Base-by-base conservation (phyloP, 345 rosid species). In the Eucalyptus erythrocorys region DNA sequence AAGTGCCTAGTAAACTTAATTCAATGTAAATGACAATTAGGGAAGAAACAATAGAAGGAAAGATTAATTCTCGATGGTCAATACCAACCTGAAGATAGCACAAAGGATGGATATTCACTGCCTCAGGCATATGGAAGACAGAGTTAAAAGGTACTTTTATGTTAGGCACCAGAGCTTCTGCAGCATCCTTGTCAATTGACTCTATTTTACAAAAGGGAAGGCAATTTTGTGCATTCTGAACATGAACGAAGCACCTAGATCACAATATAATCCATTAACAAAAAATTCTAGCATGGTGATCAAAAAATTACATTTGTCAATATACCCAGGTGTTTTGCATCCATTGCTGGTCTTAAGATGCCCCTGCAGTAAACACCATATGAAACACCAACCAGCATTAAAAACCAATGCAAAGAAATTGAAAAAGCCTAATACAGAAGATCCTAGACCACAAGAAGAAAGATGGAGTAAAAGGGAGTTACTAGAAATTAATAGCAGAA, bases 51-150 rank as follows among this genome's bases (percentile, higher is more conserved):
- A 43, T 49, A 55, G 87, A 55, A 47, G 87, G 80, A 85, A 66
- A 64, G n/a, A 50, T 50, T 42, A 48, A 34, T 51, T 32, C 40
- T 22, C 1, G 42, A 14, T 50, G 57, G 24, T 45, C 86, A 13
- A 51, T 17, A 43, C 42, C 30, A 40, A 88, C 90, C 90, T 86
- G 90, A 51, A 89, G 88, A 89, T 89, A 89, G 48, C 49, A 68
- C 50, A 86, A 90, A 87, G 99, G 95, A 93, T 93, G 92, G 48
- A 97, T 93, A 91, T 95, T 97, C 90, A 96, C 93, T 88, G 98
- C 99, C 85, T 93, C 92, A 51, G 99, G 99, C 94, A 96, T 92
- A 91, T 96, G 95, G 89, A 96, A 97, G 89, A 97, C 97, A 30
- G 89, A 90, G 92, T 92, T 88, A 86, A 94, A 92, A 90, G 99